These are phyloP conservation scores for Diplodia mutila DNA, from an alignment of 2,329 filamentous ascomycete species.

Conservation along the genomic window DNA sequence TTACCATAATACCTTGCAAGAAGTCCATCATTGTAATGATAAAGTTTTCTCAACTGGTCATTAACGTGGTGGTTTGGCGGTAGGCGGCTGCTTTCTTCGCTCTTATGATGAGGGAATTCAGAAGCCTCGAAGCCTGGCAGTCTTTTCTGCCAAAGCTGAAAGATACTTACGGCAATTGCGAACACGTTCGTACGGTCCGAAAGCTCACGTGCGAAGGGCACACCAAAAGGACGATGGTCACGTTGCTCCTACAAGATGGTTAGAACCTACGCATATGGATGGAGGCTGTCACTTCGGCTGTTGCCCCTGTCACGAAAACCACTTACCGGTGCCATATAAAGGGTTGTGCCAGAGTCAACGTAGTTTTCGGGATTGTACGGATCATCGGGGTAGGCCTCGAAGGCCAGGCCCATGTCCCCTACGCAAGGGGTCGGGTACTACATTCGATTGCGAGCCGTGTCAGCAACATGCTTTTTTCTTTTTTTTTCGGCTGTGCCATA, in stretches of 20 bases:
- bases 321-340: not conserved
- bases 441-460: not conserved
- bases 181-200: constrained; percentile 12
- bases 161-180: not conserved
- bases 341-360: not conserved
- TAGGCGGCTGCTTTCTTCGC: not conserved
- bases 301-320: not conserved
- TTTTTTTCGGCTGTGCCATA: not conserved
- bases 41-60: too few species aligned
- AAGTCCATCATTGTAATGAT: too few species aligned
- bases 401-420: not conserved
- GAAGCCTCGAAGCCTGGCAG: not conserved
- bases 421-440: not conserved
- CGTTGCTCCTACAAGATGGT: not conserved
- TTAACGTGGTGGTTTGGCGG: not conserved
- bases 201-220: not conserved
- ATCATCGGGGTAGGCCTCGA: constrained; percentile 9
- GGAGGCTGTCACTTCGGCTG: not conserved
- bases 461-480: not conserved
- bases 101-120: too few species aligned
- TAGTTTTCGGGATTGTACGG: not conserved
- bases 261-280: not conserved
- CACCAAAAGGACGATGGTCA: not conserved
- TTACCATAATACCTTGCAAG: too few species aligned
- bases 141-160: not conserved